A percentile compares a stretch with the other conserved stretches of the same genome.
These are phyloP conservation scores for Apophysomyces ossiformis DNA, from an alignment of 371 early-diverging fungal species.

Conservation along the genomic window DNA sequence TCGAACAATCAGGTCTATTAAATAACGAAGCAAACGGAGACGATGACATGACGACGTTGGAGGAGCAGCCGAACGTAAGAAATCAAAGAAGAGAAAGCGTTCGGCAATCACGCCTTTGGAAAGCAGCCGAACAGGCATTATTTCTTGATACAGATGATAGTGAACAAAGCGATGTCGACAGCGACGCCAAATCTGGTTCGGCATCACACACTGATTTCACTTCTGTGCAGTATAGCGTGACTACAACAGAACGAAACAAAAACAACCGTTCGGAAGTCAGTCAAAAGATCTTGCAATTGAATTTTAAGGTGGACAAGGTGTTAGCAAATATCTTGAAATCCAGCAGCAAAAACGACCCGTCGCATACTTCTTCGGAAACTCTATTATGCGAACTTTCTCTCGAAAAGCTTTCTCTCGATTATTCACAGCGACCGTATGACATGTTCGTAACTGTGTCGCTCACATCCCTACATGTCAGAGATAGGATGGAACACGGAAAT, in stretches of 20 bases:
- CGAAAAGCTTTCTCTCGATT: constrained; percentile 59
- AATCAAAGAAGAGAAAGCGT: not conserved
- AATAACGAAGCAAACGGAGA: not conserved
- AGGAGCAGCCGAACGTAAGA: not conserved
- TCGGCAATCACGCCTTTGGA: constrained; percentile 32
- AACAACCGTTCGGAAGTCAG: constrained; percentile 17
- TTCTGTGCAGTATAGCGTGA: not conserved
- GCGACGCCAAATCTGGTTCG: constrained; percentile 24
- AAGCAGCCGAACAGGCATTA: constrained; percentile 23
- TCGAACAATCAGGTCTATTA: constrained; percentile 49
- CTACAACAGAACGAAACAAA: not conserved
- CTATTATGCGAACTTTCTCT: constrained; percentile 60
- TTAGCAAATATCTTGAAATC: constrained; percentile 64
- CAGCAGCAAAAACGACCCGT: constrained; percentile 34
- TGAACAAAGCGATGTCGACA: constrained; percentile 36
- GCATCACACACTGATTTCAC: constrained; percentile 26
- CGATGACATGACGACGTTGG: not conserved
- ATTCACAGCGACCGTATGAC: constrained; percentile 62
- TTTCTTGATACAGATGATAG: constrained; percentile 36
- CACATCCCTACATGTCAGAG: constrained; percentile 65
- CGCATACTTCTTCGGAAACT: constrained; percentile 23
- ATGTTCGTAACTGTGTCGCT: constrained; percentile 66
- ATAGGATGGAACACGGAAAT: constrained; percentile 53
- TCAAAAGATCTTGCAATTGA: constrained; percentile 64
- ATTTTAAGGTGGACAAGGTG: constrained; percentile 76